Evolutionary conservation across 345 rosid genomes (phyloP).

Genomic region (Hevea brasiliensis): DNA sequence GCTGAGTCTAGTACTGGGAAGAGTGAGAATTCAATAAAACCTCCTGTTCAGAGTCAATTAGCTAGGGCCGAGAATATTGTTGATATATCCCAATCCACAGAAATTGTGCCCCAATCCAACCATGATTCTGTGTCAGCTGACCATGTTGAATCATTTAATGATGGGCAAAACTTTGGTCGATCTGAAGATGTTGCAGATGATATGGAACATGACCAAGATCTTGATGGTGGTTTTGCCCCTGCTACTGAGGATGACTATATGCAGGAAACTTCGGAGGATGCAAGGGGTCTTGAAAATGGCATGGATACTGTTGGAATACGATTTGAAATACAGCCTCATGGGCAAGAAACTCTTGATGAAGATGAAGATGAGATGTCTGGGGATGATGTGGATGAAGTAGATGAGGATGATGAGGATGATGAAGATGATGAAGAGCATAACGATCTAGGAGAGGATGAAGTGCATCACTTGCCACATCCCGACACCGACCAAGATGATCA

Average conservation of each 20-base stretch:
- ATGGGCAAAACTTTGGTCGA: slow-evolving; percentile 56
- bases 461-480: slow-evolving; percentile 81
- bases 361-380: slow-evolving; percentile 87
- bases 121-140: slow-evolving; percentile 54
- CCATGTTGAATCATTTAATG: slow-evolving; percentile 51
- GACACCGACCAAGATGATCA: slow-evolving; percentile 96
- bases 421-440: slow-evolving; percentile 56
- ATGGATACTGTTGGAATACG: slow-evolving; percentile 65
- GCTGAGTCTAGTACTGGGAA: slow-evolving; percentile 52
- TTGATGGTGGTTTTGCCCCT: slow-evolving; percentile 70
- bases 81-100: slow-evolving; percentile 57
- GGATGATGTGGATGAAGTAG: slow-evolving; percentile 73
- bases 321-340: slow-evolving; percentile 77
- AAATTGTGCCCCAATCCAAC: slow-evolving; percentile 53
- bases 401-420: slow-evolving; percentile 61
- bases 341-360: slow-evolving; percentile 76
- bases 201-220: slow-evolving; percentile 94
- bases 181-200: slow-evolving; percentile 87
- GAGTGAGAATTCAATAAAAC: slow-evolving; percentile 61
- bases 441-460: slow-evolving; percentile 83
- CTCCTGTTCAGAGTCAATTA: slow-evolving; percentile 48
- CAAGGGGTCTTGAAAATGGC: slow-evolving; percentile 70
- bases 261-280: slow-evolving; percentile 85
- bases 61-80: slow-evolving; percentile 53
- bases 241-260: slow-evolving; percentile 76